Conservation (phyloP, 768 basidiomycete species). For the Pholiota molesta region DNA sequence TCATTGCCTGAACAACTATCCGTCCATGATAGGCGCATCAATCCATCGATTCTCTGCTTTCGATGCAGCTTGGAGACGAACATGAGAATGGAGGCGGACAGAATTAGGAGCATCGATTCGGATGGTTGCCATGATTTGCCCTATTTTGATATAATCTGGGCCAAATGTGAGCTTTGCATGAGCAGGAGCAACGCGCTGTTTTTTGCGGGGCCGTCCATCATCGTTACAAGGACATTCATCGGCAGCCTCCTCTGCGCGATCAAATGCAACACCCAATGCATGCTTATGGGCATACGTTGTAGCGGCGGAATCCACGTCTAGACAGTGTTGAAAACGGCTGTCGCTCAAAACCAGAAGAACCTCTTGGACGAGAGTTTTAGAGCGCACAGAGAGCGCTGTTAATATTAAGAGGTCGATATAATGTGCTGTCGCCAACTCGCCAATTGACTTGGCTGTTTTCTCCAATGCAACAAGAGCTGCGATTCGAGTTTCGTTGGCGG, state of each 20-base stretch:
- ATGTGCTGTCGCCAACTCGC: slow-evolving; percentile 36
- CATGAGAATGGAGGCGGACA: slow-evolving; percentile 66
- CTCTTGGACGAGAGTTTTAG: slow-evolving; percentile 58
- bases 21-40: slow-evolving; percentile 53
- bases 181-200: slow-evolving; percentile 45
- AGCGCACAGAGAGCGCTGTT: slow-evolving; percentile 52
- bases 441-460: slow-evolving; percentile 50
- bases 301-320: slow-evolving; percentile 19
- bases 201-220: slow-evolving; percentile 49
- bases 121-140: slow-evolving; percentile 51
- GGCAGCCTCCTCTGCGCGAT: slow-evolving; percentile 67
- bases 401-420: slow-evolving; percentile 60
- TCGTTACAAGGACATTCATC: slow-evolving; percentile 71
- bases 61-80: slow-evolving; percentile 62
- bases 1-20: slow-evolving; percentile 56
- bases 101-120: slow-evolving; percentile 54
- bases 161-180: slow-evolving; percentile 42
- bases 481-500: slow-evolving; percentile 56
- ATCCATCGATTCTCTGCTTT: slow-evolving; percentile 53
- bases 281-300: slow-evolving; percentile 56
- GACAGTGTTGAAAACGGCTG: slow-evolving; percentile 25
- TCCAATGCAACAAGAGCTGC: slow-evolving; percentile 63
- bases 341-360: slow-evolving; percentile 60
- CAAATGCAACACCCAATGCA: slow-evolving; percentile 59
- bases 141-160: slow-evolving; percentile 32